A percentile compares a stretch with the other conserved stretches of the same genome.
These are phyloP conservation scores for Chaetomiaceae sp. DNA, from an alignment of 2,329 filamentous ascomycete species.

Conservation along the genomic window DNA sequence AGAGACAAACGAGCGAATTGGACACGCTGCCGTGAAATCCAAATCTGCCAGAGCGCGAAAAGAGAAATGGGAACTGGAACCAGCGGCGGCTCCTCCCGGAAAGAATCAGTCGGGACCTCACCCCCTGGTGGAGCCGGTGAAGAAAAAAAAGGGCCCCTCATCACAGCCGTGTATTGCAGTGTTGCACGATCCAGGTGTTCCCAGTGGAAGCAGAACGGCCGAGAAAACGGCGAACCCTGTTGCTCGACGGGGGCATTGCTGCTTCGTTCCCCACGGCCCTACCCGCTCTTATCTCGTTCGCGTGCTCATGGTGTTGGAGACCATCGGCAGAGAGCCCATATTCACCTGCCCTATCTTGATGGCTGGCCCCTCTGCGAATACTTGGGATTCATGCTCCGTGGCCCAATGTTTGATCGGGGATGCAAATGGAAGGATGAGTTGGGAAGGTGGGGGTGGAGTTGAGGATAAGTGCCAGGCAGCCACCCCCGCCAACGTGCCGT, in stretches of 20 bases:
- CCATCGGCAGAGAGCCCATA: no score
- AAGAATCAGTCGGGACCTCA: conserved; percentile 13
- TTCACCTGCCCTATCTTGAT: no score
- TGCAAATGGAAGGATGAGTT: neutral
- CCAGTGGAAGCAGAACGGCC: conserved; percentile 9
- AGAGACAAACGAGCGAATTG: conserved; percentile 23
- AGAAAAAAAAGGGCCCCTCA: conserved; percentile 5
- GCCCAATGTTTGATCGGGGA: no score
- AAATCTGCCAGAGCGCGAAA: conserved; percentile 16
- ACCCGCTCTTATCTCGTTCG: conserved; percentile 13
- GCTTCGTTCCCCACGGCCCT: neutral
- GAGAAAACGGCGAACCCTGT: conserved; percentile 9
- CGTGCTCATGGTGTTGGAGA: no score
- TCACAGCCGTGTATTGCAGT: conserved; percentile 8
- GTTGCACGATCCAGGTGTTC: conserved; percentile 2
- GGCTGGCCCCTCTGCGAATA: no score
- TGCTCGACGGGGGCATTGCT: neutral
- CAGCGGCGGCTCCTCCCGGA: conserved; percentile 16
- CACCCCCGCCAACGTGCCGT: no score
- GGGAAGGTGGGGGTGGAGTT: conserved; percentile 8
- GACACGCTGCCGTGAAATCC: conserved; percentile 13
- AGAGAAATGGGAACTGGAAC: conserved; percentile 17
- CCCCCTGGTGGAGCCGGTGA: conserved; percentile 22
- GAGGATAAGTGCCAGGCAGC: no score
- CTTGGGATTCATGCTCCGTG: no score